Conservation (phyloP, 1,284 basidiomycete genomes). For the Marasmius tenuissimus region DNA sequence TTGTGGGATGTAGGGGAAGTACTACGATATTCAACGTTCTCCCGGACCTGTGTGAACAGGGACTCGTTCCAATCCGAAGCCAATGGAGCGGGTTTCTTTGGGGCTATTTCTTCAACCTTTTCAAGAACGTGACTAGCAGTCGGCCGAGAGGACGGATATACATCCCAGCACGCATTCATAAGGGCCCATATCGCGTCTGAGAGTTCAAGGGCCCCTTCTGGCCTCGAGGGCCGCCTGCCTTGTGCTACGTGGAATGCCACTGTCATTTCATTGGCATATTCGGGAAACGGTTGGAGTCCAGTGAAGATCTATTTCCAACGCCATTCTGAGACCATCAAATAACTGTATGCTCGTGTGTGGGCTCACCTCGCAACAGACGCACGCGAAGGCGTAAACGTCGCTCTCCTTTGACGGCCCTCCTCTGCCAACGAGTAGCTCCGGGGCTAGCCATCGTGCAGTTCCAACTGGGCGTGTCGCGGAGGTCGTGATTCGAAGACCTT, state of each 20-base stretch:
- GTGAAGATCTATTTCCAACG: neutral
- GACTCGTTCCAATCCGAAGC: neutral
- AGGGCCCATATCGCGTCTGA: neutral
- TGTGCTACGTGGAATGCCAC: neutral
- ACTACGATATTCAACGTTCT: neutral
- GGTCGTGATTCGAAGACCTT: neutral
- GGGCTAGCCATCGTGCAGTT: neutral
- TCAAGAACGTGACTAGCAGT: neutral
- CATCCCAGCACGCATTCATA: neutral
- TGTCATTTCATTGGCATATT: neutral
- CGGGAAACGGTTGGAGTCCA: neutral
- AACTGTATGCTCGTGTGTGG: neutral
- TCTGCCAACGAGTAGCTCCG: neutral
- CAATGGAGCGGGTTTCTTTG: neutral
- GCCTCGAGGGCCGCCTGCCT: neutral
- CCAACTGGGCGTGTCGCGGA: neutral
- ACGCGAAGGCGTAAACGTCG: neutral
- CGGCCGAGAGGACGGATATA: neutral
- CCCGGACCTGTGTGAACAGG: neutral
- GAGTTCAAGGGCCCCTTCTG: neutral
- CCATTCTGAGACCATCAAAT: neutral
- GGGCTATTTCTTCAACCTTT: neutral
- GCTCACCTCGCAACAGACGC: neutral
- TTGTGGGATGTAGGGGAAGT: no score
- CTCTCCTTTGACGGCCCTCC: neutral